Conservation (phyloP, 345 rosid species). For the Hypericum perforatum region DNA sequence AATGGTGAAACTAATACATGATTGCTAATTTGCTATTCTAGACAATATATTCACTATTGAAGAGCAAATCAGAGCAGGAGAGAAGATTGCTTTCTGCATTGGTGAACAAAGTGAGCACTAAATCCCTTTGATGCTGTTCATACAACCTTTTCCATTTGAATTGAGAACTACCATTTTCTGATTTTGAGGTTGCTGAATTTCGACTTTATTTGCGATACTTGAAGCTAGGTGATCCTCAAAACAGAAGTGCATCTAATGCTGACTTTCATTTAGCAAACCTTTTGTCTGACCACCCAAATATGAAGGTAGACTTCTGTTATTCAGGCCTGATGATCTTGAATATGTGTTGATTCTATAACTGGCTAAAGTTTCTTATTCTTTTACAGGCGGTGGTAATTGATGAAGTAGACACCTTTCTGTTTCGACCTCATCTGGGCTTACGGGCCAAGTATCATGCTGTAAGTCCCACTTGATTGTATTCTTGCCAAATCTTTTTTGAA, state of each 20-base stretch:
- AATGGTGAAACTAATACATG: background rate
- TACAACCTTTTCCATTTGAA: constrained; percentile 3
- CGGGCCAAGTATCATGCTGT: constrained; percentile 91
- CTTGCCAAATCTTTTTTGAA: no score
- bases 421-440: constrained; percentile 39
- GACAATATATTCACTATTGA: constrained; percentile 64
- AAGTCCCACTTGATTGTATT: constrained; percentile 22
- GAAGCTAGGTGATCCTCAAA: constrained; percentile 98
- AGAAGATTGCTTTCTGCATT: constrained; percentile 70
- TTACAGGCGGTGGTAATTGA: constrained; percentile 34
- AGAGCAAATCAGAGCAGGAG: constrained; percentile 91
- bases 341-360: background rate
- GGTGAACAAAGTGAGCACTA: constrained; percentile 70
- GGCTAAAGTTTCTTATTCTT: constrained; percentile 9
- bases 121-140: constrained; percentile 1
- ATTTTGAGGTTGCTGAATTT: constrained; percentile 1
- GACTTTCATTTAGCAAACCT: constrained; percentile 83
- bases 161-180: no score
- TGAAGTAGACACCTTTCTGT: background rate
- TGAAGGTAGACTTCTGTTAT: constrained; percentile 54
- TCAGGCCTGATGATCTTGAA: background rate
- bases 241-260: constrained; percentile 90
- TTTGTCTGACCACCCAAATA: constrained; percentile 88
- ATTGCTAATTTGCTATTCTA: constrained; percentile 29
- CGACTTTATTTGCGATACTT: constrained; percentile 6